Evolutionary conservation across 2,329 filamentous ascomycete genomes (phyloP).

Genomic region (Cercospora berteroae): DNA sequence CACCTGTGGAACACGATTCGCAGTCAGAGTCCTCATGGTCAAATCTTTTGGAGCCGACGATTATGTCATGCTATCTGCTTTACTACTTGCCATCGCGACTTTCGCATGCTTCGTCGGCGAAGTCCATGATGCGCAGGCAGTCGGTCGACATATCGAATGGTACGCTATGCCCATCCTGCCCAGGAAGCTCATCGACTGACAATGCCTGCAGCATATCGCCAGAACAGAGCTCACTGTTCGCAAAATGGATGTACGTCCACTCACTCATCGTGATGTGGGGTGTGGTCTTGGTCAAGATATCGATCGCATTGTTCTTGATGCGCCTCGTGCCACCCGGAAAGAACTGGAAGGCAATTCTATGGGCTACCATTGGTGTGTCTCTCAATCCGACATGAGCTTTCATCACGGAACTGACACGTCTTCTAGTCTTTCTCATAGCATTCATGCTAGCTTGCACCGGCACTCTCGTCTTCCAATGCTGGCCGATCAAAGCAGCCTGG

Average conservation of each 20-base stretch:
- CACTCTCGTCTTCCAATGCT: slow-evolving; percentile 52
- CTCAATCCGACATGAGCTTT: not conserved
- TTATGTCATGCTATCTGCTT: slow-evolving; percentile 45
- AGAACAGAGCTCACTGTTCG: slow-evolving; percentile 38
- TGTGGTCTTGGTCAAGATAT: slow-evolving; percentile 49
- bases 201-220: slow-evolving; percentile 13
- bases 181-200: not conserved
- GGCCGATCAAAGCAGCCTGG: slow-evolving; percentile 49
- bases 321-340: slow-evolving; percentile 44
- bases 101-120: slow-evolving; percentile 49
- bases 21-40: slow-evolving; percentile 48
- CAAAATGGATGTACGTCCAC: slow-evolving; percentile 48
- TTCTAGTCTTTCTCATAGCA: slow-evolving; percentile 43
- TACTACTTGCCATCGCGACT: slow-evolving; percentile 37
- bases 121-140: slow-evolving; percentile 37
- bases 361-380: slow-evolving; percentile 44
- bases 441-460: slow-evolving; percentile 46
- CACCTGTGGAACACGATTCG: slow-evolving; percentile 24
- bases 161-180: not conserved
- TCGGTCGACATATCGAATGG: slow-evolving; percentile 5
- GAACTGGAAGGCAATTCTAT: slow-evolving; percentile 44
- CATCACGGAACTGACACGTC: slow-evolving; percentile 19
- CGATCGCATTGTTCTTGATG: slow-evolving; percentile 48
- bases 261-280: slow-evolving; percentile 49
- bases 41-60: slow-evolving; percentile 53